Evolutionary conservation across 1,139 yeast species (phyloP).

Genomic region (Kurtzmaniella quercitrusa): DNA sequence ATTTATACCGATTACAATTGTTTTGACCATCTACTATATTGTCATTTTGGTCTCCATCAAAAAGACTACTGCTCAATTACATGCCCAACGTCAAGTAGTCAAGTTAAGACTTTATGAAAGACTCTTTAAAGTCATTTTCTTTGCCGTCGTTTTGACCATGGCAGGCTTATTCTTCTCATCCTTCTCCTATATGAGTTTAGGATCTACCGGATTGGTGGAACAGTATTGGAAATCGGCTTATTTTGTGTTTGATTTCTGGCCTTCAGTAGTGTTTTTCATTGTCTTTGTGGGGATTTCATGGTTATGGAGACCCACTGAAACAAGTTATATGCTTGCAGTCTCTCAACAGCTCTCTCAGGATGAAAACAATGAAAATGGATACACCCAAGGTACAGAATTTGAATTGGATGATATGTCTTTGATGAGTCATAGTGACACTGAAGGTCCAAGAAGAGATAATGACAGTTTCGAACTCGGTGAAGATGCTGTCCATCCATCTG

Average conservation of each 20-base stretch:
- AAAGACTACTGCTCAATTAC: slow-evolving; percentile 67
- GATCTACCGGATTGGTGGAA: slow-evolving; percentile 73
- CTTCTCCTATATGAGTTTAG: slow-evolving; percentile 68
- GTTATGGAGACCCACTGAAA: slow-evolving; percentile 97
- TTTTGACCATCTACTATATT: slow-evolving; percentile 71
- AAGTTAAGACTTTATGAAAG: slow-evolving; percentile 83
- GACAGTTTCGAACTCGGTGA: slow-evolving; percentile 36
- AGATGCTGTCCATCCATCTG: slow-evolving; percentile 10
- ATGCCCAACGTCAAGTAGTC: slow-evolving; percentile 85
- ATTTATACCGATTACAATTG: slow-evolving; percentile 64
- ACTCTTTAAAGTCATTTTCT: slow-evolving; percentile 69
- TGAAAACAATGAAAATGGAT: slow-evolving; percentile 37
- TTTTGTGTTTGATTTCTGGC: slow-evolving; percentile 92
- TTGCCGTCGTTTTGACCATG: slow-evolving; percentile 49
- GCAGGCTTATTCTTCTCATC: slow-evolving; percentile 68
- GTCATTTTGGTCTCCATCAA: slow-evolving; percentile 71
- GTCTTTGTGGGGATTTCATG: slow-evolving; percentile 83
- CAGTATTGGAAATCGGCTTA: slow-evolving; percentile 90
- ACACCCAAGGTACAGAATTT: slow-evolving; percentile 49
- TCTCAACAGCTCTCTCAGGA: slow-evolving; percentile 89
- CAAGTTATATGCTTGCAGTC: slow-evolving; percentile 91
- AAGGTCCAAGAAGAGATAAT: slow-evolving; percentile 18
- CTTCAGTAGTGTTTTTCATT: slow-evolving; percentile 78
- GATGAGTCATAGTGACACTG: slow-evolving; percentile 47
- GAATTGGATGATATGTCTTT: slow-evolving; percentile 73